phyloP scores from a whole-genome alignment of 2,329 filamentous ascomycete genomes.

The Exophiala viscosa region DNA sequence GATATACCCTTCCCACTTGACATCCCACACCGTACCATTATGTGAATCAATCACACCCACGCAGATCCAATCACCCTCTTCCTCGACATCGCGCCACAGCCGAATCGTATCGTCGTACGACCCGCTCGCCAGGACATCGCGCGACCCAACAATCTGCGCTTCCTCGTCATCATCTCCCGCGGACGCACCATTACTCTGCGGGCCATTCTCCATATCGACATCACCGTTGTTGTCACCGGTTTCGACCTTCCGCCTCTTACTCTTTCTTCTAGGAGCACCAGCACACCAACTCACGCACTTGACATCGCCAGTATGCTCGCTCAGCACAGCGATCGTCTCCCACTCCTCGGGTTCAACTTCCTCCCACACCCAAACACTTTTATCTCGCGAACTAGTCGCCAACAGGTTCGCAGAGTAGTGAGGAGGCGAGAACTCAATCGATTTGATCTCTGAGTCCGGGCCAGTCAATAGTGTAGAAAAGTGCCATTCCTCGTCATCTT shows the following conservation, averaged over 20 bases:
- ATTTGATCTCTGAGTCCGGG: constrained; percentile 93
- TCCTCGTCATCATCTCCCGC: constrained; percentile 12
- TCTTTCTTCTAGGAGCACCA: constrained; percentile 36
- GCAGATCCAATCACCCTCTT: constrained; percentile 96
- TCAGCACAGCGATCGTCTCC: constrained; percentile 91
- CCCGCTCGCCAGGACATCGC: constrained; percentile 76
- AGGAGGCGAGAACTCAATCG: constrained; percentile 59
- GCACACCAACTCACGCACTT: constrained; percentile 94
- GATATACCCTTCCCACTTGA: constrained; percentile 58
- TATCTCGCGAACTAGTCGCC: constrained; percentile 87
- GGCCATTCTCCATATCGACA: constrained; percentile 13
- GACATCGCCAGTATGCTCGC: constrained; percentile 92
- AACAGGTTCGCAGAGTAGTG: constrained; percentile 64
- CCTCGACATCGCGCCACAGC: constrained; percentile 64
- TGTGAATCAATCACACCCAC: constrained; percentile 79
- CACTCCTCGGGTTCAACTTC: constrained; percentile 90
- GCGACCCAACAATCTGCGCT: constrained; percentile 18
- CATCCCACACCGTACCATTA: constrained; percentile 80
- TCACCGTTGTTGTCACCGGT: constrained; percentile 6
- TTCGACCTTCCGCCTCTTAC: constrained; percentile 16
- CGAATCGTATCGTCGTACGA: constrained; percentile 92
- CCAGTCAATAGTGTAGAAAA: constrained; percentile 90
- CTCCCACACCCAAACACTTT: constrained; percentile 98
- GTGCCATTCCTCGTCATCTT: constrained; percentile 79
- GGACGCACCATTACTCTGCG: constrained; percentile 1